These are phyloP conservation scores for Gryganskiella cystojenkinii DNA, from an alignment of 192 early-diverging fungal species.

Conservation along the genomic window DNA sequence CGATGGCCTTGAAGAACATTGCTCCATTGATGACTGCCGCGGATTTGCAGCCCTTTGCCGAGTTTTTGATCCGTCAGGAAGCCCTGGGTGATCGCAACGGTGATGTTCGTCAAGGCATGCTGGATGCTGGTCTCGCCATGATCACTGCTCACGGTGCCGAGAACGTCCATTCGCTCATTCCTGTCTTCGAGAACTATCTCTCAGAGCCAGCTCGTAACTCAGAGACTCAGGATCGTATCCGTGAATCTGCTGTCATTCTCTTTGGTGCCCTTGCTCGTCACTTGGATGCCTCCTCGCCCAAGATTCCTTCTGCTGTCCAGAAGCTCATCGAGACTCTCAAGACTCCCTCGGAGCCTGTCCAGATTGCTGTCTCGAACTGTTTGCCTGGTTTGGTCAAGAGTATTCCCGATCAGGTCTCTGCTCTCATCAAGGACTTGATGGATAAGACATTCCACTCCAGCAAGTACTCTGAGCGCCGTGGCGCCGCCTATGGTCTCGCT, in stretches of 20 bases:
- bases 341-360: slow-evolving; percentile 95
- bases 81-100: slow-evolving; percentile 88
- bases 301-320: slow-evolving; percentile 84
- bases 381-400: slow-evolving; percentile 91
- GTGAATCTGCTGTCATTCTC: slow-evolving; percentile 92
- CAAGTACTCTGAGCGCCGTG: slow-evolving; percentile 90
- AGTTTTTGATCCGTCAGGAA: slow-evolving; percentile 85
- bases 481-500: slow-evolving; percentile 95
- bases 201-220: slow-evolving; percentile 74
- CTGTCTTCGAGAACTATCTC: slow-evolving; percentile 83
- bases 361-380: slow-evolving; percentile 93
- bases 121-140: slow-evolving; percentile 85
- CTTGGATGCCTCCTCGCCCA: slow-evolving; percentile 75
- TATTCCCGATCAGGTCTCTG: slow-evolving; percentile 66
- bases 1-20: slow-evolving; percentile 73
- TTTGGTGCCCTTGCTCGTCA: slow-evolving; percentile 93
- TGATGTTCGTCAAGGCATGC: slow-evolving; percentile 82
- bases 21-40: slow-evolving; percentile 67
- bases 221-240: slow-evolving; percentile 86
- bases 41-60: slow-evolving; percentile 64
- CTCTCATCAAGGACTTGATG: slow-evolving; percentile 72
- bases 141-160: slow-evolving; percentile 77
- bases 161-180: slow-evolving; percentile 75
- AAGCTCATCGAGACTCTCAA: slow-evolving; percentile 90
- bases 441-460: slow-evolving; percentile 74